Percentiles rank a stretch among this genome's conserved stretches.
Conservation (phyloP, 2,329 filamentous ascomycete genomes). For the Hypoxylon sp. region DNA sequence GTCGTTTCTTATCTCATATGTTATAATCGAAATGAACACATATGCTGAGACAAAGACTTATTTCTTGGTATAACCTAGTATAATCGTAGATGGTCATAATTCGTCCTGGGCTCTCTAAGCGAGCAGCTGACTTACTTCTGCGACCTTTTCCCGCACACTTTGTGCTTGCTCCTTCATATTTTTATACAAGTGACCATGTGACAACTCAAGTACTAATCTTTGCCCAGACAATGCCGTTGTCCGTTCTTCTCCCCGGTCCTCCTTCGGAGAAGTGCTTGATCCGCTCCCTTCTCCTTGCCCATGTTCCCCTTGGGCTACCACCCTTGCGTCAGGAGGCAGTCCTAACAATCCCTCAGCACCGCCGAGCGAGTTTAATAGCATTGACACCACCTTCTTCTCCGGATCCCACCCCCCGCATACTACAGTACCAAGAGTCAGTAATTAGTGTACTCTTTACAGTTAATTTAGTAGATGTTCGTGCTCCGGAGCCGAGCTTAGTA, state of each 20-base stretch:
- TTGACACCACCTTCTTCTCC: slow-evolving; percentile 17
- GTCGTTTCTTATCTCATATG: not conserved
- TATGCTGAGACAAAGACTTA: not conserved
- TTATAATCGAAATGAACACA: not conserved
- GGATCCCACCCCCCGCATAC: slow-evolving; percentile 16
- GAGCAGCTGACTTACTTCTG: slow-evolving; percentile 6
- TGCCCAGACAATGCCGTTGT: not conserved
- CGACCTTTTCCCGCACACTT: slow-evolving; percentile 8
- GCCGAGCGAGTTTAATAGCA: slow-evolving; percentile 13
- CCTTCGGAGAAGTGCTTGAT: not conserved
- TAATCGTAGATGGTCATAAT: not conserved
- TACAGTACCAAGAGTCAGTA: slow-evolving; percentile 1
- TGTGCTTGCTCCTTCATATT: slow-evolving; percentile 14
- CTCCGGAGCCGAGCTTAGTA: not conserved
- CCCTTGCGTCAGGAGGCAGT: slow-evolving; percentile 9
- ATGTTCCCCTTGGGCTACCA: slow-evolving; percentile 6
- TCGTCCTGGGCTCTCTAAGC: not conserved
- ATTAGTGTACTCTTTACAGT: not conserved
- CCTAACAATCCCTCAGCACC: slow-evolving; percentile 10
- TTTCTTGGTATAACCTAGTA: not conserved
- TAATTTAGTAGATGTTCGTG: not conserved
- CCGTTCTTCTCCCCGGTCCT: slow-evolving; percentile 1
- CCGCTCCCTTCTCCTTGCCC: not conserved
- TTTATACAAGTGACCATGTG: slow-evolving; percentile 10
- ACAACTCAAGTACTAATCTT: slow-evolving; percentile 1